phyloP scores from a whole-genome alignment of 495 filamentous ascomycete genomes.

The Immersiella caudata region DNA sequence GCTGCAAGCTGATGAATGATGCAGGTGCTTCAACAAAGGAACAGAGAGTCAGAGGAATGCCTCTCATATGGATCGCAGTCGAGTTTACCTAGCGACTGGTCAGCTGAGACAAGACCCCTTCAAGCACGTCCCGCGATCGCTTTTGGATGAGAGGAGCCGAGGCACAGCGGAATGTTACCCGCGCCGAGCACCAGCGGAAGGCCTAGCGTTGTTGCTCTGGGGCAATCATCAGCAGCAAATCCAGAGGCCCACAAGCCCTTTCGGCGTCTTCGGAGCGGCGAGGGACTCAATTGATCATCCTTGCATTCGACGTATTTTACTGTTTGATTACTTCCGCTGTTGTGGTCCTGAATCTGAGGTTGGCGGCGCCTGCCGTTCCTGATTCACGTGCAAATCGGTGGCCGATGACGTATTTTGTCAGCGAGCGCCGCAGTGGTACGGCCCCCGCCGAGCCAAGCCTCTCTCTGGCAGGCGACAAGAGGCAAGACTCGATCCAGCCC shows the following conservation, averaged over 20 bases:
- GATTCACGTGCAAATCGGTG: background rate
- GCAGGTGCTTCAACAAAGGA: slow-evolving; percentile 2
- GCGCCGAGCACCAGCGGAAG: background rate
- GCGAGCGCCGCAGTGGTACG: too few species aligned
- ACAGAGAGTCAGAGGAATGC: background rate
- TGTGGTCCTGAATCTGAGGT: background rate
- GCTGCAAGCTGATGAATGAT: background rate
- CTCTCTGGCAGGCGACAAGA: background rate
- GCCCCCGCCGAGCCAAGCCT: background rate
- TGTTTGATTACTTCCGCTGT: background rate
- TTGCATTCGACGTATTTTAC: background rate
- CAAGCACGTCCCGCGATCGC: background rate
- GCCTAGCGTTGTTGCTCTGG: background rate
- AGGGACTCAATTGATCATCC: background rate
- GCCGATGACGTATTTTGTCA: background rate
- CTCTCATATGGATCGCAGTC: slow-evolving; percentile 8
- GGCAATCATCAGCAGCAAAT: background rate
- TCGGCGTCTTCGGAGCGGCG: background rate
- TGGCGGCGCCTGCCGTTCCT: background rate
- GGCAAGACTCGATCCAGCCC: background rate
- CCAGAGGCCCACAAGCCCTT: background rate
- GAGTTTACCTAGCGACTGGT: background rate
- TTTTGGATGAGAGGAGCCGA: background rate
- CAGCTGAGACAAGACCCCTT: background rate
- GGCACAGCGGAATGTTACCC: background rate